phyloP scores from a whole-genome alignment of 2,329 filamentous ascomycete genomes.

The Monosporascus sp. region DNA sequence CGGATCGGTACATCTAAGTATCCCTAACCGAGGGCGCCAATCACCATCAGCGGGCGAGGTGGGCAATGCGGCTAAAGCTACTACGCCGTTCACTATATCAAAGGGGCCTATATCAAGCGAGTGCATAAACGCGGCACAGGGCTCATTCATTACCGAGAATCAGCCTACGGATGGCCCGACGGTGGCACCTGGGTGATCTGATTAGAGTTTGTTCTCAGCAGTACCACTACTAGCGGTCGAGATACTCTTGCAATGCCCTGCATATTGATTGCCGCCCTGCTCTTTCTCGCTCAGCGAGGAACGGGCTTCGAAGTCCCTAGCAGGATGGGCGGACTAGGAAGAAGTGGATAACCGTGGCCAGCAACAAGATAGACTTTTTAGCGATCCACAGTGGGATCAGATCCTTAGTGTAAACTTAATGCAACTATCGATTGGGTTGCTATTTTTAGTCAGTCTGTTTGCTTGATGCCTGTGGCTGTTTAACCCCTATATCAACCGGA shows the following conservation, averaged over 20 bases:
- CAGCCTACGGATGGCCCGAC: background rate
- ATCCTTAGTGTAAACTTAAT: too few species aligned
- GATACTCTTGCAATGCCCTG: background rate
- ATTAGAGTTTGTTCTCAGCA: background rate
- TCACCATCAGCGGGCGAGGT: background rate
- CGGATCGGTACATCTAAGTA: background rate
- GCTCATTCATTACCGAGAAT: background rate
- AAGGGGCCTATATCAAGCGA: background rate
- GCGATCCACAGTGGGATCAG: background rate
- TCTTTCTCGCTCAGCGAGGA: too few species aligned
- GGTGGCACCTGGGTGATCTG: background rate
- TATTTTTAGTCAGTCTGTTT: background rate
- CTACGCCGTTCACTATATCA: background rate
- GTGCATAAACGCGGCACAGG: background rate
- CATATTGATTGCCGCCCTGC: slow-evolving; percentile 3
- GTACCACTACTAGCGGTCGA: background rate
- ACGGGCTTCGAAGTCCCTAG: too few species aligned
- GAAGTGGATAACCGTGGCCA: background rate
- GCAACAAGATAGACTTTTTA: background rate
- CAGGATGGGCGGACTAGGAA: background rate
- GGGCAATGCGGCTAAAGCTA: background rate
- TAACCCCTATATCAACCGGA: background rate
- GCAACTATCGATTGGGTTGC: background rate
- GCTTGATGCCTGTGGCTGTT: background rate
- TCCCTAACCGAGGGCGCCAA: background rate